phyloP scores from a whole-genome alignment of 805 yeast genomes.

The Grigorovia jiainica region DNA sequence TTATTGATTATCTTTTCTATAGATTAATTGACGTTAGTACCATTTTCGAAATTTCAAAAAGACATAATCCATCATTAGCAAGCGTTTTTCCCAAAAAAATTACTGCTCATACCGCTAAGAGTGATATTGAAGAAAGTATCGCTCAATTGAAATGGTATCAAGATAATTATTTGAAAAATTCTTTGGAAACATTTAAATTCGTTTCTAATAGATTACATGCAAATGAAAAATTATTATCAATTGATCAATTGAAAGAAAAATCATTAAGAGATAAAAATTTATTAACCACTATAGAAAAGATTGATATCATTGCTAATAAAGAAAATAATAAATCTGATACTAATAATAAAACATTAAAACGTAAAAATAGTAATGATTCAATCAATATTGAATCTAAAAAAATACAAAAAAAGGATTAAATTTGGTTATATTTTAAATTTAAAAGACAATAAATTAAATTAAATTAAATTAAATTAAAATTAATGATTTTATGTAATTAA shows the following conservation, averaged over 20 bases:
- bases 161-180: constrained; percentile 45
- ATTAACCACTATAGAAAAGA: background rate
- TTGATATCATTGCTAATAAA: background rate
- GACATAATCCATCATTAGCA: constrained; percentile 65
- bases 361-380: background rate
- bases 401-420: background rate
- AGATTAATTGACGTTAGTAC: constrained; percentile 87
- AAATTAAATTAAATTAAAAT: no score
- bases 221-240: background rate
- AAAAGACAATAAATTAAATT: no score
- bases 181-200: constrained; percentile 9
- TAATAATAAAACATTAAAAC: constrained; percentile 1
- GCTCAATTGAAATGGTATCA: constrained; percentile 70
- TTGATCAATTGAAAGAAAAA: background rate
- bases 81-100: constrained; percentile 51
- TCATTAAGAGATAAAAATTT: background rate
- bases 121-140: constrained; percentile 85
- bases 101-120: constrained; percentile 74
- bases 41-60: constrained; percentile 64
- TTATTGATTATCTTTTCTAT: constrained; percentile 54
- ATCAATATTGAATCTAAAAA: background rate
- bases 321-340: background rate
- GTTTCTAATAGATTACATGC: constrained; percentile 4
- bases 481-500: no score
- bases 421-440: background rate